phyloP scores from a whole-genome alignment of 345 rosid species.

The Moringa oleifera region DNA sequence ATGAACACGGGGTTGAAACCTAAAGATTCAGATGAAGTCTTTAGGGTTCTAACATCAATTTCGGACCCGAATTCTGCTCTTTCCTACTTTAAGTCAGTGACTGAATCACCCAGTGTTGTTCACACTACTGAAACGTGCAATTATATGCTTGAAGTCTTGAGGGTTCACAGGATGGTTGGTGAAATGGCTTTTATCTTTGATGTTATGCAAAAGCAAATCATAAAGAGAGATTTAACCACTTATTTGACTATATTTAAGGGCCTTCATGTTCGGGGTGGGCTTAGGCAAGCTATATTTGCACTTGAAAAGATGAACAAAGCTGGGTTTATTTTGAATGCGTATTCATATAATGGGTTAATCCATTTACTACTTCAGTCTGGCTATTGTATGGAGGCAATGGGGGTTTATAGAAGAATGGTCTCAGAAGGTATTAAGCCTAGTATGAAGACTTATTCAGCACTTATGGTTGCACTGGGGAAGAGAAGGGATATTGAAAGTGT shows the following conservation, averaged over 20 bases:
- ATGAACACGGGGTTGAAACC: constrained; percentile 24
- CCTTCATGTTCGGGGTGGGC: constrained; percentile 55
- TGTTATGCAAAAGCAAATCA: constrained; percentile 74
- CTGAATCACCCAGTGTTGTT: constrained; percentile 34
- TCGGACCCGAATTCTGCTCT: constrained; percentile 52
- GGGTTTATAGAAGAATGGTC: constrained; percentile 61
- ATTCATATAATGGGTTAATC: constrained; percentile 78
- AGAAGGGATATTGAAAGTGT: constrained; percentile 64
- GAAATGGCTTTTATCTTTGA: constrained; percentile 72
- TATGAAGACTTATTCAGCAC: constrained; percentile 85
- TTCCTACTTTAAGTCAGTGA: constrained; percentile 57
- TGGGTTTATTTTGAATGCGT: constrained; percentile 68
- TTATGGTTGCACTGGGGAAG: constrained; percentile 89
- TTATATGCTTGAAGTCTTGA: constrained; percentile 71
- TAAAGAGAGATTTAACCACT: constrained; percentile 55
- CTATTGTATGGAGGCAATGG: constrained; percentile 56
- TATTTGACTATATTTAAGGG: constrained; percentile 58
- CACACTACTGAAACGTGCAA: constrained; percentile 73
- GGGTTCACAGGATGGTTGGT: constrained; percentile 45
- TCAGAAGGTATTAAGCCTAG: constrained; percentile 85
- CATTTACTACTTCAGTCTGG: constrained; percentile 66
- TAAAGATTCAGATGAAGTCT: constrained; percentile 42
- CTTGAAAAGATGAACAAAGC: constrained; percentile 56
- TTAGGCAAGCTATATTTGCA: constrained; percentile 48
- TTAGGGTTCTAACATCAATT: constrained; percentile 40